Base-by-base conservation (phyloP, 2,329 filamentous ascomycete genomes). In the Penicillium sp. region DNA sequence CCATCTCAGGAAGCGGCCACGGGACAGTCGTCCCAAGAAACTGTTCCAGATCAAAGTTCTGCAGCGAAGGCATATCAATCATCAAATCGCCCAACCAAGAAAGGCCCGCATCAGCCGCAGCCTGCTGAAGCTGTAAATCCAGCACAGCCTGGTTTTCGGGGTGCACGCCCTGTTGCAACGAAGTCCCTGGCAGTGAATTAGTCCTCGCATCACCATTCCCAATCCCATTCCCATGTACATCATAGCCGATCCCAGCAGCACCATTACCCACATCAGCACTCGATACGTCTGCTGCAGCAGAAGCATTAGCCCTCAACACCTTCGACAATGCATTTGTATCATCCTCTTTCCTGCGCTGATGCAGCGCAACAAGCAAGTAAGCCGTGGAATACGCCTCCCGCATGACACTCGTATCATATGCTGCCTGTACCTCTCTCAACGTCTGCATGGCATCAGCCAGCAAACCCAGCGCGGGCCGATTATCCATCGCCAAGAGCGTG, bases 331-430 rank as follows among this genome's bases (percentile, higher is more conserved):
- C 64, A 16, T 58, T 55, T 3, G 70, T 71, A 52, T 74, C 71
- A 50, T 80, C 77, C 54, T 81, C 77, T 48, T 81, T 81, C 11
- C 76, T 71, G 6, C 76, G 72, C 52, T 83, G 79, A 36, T 84
- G 81, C 39, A 85, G 68, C 0, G 79, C 67, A 10, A 85, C 75
- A 14, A 86, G 73, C 21, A 84, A 66, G 11, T 80, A 81, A 0
- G 83, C 82, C 0, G 82, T 83, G 13, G 78, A 79, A 16, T 83
- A 71, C 0, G 82, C 82, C 58, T 85, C 83, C 5, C 77, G 77
- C 56, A 82, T 79, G 1, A 76, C 75, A 11, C 71, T 69, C 0
- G 77, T 83, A 18, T 79, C 72, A 55, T 81, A 83, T 0, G 73
- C 72, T 0, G 67, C 65, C 0, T 74, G 69, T 0, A 81, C 75